Evolutionary conservation across 169 alveolate species (phyloP).

Genomic region (Hepatocystis sp.): DNA sequence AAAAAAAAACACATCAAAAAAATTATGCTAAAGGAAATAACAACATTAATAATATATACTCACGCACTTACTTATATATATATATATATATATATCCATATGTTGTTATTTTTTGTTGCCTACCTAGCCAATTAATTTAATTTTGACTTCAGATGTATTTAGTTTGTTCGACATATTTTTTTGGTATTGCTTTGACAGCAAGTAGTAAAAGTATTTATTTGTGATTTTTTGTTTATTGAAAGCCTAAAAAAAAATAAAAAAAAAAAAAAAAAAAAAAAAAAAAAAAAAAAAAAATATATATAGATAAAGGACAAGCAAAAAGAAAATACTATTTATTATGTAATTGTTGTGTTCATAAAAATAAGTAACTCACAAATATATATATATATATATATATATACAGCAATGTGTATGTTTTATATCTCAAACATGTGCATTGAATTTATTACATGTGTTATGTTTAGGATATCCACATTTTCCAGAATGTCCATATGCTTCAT

Average conservation of each 20-base stretch:
- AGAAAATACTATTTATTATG: too few species aligned
- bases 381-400: slow-evolving; percentile 16
- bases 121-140: slow-evolving; percentile 60
- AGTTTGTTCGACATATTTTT: slow-evolving; percentile 1
- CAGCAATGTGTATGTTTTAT: background rate
- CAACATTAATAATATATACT: too few species aligned
- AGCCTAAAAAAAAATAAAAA: slow-evolving; percentile 44
- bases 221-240: slow-evolving; percentile 49
- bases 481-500: slow-evolving; percentile 46
- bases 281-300: background rate
- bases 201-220: slow-evolving; percentile 55
- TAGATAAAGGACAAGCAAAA: background rate
- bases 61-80: too few species aligned
- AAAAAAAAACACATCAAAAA: too few species aligned
- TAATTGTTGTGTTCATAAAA: background rate
- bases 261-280: background rate
- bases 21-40: too few species aligned
- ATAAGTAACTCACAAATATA: background rate
- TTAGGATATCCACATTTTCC: slow-evolving; percentile 51
- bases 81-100: background rate
- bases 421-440: too few species aligned
- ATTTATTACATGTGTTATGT: slow-evolving; percentile 72
- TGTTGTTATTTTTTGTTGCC: background rate
- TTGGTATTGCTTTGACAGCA: slow-evolving; percentile 65
- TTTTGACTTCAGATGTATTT: slow-evolving; percentile 2